Evolutionary conservation across 768 basidiomycete genomes (phyloP).

Genomic region (Ramaria rubella): DNA sequence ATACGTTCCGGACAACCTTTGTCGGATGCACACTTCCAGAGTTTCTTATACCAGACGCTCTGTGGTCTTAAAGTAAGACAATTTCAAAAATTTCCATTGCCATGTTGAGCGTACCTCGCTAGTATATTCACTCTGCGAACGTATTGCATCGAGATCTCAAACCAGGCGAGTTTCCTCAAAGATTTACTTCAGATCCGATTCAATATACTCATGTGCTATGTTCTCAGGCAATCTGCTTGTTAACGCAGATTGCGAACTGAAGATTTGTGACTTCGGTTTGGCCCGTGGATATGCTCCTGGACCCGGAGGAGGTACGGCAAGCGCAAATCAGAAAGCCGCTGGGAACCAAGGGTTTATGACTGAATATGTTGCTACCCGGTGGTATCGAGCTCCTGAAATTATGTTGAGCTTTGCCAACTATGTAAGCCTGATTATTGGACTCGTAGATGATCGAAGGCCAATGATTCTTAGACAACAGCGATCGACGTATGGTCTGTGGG

Average conservation of each 20-base stretch:
- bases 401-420: constrained; percentile 97
- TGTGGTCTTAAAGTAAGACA: constrained; percentile 74
- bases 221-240: constrained; percentile 73
- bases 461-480: constrained; percentile 59
- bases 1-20: constrained; percentile 83
- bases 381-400: constrained; percentile 98
- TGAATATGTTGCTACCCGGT: constrained; percentile 97
- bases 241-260: constrained; percentile 96
- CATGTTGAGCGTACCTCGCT: not conserved
- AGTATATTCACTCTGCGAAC: constrained; percentile 95
- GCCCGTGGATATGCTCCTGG: constrained; percentile 91
- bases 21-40: constrained; percentile 89
- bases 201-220: not conserved
- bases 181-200: not conserved
- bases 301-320: constrained; percentile 52
- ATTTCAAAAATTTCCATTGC: not conserved
- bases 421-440: constrained; percentile 39
- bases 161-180: constrained; percentile 38
- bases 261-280: constrained; percentile 98
- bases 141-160: constrained; percentile 96
- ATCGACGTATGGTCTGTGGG: constrained; percentile 98
- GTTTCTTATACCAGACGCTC: constrained; percentile 96
- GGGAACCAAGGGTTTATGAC: constrained; percentile 94
- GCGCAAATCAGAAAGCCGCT: constrained; percentile 44
- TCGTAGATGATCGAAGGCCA: constrained; percentile 11